Percentiles rank a stretch among this genome's conserved stretches.
phyloP scores from a whole-genome alignment of 192 early-diverging fungal genomes.

The Physocladia obscura region DNA sequence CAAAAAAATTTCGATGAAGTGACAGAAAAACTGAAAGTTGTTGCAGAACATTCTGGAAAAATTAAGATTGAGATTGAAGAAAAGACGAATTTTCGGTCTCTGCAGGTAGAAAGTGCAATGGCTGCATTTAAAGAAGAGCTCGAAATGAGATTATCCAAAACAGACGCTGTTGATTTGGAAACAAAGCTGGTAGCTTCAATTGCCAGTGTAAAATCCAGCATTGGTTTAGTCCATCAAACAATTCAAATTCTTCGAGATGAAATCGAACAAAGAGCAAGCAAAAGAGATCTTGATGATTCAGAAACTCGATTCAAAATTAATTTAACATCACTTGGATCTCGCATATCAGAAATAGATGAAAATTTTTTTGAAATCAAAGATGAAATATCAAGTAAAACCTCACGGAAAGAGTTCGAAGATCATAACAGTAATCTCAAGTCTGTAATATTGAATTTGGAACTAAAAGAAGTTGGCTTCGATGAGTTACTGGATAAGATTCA shows the following conservation, averaged over 20 bases:
- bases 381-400: conserved; percentile 22
- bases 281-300: conserved; percentile 38
- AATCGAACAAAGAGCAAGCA: conserved; percentile 25
- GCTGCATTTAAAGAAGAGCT: conserved; percentile 44
- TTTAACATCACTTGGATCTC: neutral
- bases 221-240: neutral
- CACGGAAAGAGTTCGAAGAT: conserved; percentile 33
- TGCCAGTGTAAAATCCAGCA: neutral
- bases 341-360: conserved; percentile 26
- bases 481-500: conserved; percentile 18
- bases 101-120: conserved; percentile 39
- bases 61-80: conserved; percentile 31
- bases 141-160: conserved; percentile 20
- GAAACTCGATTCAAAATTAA: conserved; percentile 30
- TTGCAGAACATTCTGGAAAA: neutral
- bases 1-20: conserved; percentile 9
- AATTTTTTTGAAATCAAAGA: conserved; percentile 27
- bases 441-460: conserved; percentile 35
- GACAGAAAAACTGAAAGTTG: neutral
- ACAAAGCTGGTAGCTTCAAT: conserved; percentile 14
- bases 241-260: conserved; percentile 21
- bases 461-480: conserved; percentile 6
- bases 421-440: conserved; percentile 29
- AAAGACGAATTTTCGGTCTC: conserved; percentile 29
- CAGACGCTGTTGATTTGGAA: conserved; percentile 32